Conservation (phyloP, 768 basidiomycete species). For the Tulasnella sp. region DNA sequence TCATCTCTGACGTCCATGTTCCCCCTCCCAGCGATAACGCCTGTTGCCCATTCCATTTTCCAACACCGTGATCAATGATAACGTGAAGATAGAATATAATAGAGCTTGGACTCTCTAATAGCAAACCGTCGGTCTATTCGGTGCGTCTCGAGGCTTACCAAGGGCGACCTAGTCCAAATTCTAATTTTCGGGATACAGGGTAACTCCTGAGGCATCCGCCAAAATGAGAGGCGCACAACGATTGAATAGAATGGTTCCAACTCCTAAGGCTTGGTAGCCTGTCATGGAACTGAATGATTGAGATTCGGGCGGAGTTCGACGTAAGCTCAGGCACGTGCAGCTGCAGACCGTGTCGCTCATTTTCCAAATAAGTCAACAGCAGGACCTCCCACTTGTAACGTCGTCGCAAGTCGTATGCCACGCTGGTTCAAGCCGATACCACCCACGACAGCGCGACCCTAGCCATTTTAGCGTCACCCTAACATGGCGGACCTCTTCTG, state of each 20-base stretch:
- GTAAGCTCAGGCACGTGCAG: neutral
- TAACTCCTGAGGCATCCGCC: neutral
- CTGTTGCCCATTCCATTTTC: too few relatives aligned
- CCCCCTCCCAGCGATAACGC: too few relatives aligned
- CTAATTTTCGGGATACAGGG: neutral
- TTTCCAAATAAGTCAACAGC: neutral
- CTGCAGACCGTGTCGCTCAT: neutral
- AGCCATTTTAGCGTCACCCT: neutral
- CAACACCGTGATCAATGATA: too few relatives aligned
- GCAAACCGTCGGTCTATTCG: too few relatives aligned
- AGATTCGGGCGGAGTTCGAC: neutral
- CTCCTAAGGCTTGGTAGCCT: neutral
- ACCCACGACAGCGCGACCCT: neutral
- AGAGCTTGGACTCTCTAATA: too few relatives aligned
- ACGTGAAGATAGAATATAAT: too few relatives aligned
- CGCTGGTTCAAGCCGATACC: neutral
- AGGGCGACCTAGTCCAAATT: neutral
- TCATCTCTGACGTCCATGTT: too few relatives aligned
- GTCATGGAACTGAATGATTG: neutral
- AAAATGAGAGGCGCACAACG: too few relatives aligned
- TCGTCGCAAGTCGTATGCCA: neutral
- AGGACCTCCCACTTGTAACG: neutral
- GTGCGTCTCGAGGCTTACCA: neutral
- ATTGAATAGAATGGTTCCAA: neutral
- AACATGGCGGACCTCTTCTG: neutral